Evolutionary conservation across 371 early-diverging fungal species (phyloP).

Genomic region (Haplosporangium sp.): DNA sequence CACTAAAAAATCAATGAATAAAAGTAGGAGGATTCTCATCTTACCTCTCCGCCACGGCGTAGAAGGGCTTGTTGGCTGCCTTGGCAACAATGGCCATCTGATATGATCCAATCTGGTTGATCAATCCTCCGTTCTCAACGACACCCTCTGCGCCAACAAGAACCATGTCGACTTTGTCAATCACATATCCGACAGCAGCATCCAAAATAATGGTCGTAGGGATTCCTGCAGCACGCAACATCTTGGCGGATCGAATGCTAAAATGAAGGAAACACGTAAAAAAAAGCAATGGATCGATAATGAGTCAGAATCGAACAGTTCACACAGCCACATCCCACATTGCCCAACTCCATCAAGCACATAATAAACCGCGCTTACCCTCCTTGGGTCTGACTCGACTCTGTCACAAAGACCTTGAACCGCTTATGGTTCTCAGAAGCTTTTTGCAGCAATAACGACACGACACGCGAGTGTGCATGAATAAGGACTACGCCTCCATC

Average conservation of each 20-base stretch:
- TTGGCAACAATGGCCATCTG: conserved; percentile 95
- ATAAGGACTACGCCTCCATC: conserved; percentile 91
- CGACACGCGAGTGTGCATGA: conserved; percentile 95
- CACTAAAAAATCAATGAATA: not conserved
- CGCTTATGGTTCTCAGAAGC: conserved; percentile 84
- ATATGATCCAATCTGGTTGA: conserved; percentile 95
- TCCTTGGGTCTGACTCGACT: conserved; percentile 82
- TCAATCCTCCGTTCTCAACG: conserved; percentile 96
- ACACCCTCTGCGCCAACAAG: conserved; percentile 98
- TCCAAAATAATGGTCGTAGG: conserved; percentile 92
- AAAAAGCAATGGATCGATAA: not conserved
- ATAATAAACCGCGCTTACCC: conserved; percentile 64
- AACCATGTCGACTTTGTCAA: conserved; percentile 94
- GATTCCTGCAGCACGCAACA: conserved; percentile 81
- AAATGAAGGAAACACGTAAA: not conserved
- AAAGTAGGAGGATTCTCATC: not conserved
- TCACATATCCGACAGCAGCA: conserved; percentile 92
- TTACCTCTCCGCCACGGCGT: conserved; percentile 93
- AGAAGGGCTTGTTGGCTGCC: conserved; percentile 93
- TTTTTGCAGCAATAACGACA: conserved; percentile 83
- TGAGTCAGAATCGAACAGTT: conserved; percentile 41
- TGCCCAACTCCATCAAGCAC: not conserved
- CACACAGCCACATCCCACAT: not conserved
- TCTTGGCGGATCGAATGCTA: conserved; percentile 80
- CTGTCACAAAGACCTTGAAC: conserved; percentile 90